Conservation (phyloP, 768 basidiomycete species). For the Termitomyces sp. region DNA sequence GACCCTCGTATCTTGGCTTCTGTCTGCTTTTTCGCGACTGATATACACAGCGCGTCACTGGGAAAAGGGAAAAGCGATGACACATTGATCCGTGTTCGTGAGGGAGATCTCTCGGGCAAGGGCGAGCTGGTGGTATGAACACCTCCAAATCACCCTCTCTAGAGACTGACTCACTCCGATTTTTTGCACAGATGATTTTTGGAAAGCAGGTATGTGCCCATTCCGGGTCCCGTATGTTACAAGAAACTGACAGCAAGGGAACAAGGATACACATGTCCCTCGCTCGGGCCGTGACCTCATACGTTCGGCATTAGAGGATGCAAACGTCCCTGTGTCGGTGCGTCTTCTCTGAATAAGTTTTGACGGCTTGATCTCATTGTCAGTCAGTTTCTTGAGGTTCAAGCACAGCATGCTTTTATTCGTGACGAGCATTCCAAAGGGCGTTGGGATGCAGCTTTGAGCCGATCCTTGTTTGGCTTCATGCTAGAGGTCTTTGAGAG, state of each 20-base stretch:
- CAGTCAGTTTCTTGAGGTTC: slow-evolving; percentile 83
- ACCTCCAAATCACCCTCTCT: not conserved
- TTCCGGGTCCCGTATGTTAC: not conserved
- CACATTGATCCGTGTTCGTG: slow-evolving; percentile 64
- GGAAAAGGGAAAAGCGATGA: slow-evolving; percentile 84
- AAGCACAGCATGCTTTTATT: slow-evolving; percentile 96
- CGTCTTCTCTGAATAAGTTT: slow-evolving; percentile 20
- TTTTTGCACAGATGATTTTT: slow-evolving; percentile 72
- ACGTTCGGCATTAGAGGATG: slow-evolving; percentile 77
- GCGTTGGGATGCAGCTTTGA: slow-evolving; percentile 93
- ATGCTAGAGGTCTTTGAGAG: slow-evolving; percentile 95
- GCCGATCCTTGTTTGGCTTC: slow-evolving; percentile 69
- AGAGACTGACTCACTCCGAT: not conserved
- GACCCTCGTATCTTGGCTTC: slow-evolving; percentile 76
- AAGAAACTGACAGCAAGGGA: slow-evolving; percentile 20
- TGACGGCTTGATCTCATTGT: not conserved
- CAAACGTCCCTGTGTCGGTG: slow-evolving; percentile 65
- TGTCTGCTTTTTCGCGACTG: slow-evolving; percentile 95
- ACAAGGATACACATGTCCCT: slow-evolving; percentile 85
- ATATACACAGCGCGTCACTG: slow-evolving; percentile 83
- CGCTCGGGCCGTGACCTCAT: slow-evolving; percentile 83
- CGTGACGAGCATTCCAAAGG: slow-evolving; percentile 90
- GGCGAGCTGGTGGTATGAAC: slow-evolving; percentile 77
- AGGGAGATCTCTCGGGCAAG: slow-evolving; percentile 72
- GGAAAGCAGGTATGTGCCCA: slow-evolving; percentile 70